These are phyloP conservation scores for Sphenostylis stenocarpa DNA, from an alignment of 306 rosid species.

Conservation along the genomic window DNA sequence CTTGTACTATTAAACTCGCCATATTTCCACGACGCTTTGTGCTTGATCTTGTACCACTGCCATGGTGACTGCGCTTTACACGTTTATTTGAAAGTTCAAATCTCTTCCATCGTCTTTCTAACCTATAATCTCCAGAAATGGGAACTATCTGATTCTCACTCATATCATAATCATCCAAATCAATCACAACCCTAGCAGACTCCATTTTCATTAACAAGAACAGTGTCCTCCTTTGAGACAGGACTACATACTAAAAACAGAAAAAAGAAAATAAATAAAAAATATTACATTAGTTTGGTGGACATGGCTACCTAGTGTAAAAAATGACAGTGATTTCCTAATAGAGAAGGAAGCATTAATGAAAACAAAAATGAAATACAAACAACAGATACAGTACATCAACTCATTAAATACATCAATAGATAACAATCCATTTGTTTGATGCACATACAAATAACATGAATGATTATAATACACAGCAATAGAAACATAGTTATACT, in stretches of 20 bases:
- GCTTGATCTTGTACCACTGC: conserved; percentile 3
- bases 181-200: background rate
- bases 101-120: conserved; percentile 55
- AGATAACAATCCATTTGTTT: background rate
- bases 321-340: too few relatives aligned
- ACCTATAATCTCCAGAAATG: background rate
- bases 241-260: background rate
- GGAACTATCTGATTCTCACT: background rate
- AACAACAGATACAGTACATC: background rate
- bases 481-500: conserved; percentile 4
- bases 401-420: background rate
- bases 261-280: background rate
- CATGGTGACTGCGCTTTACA: background rate
- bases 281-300: background rate
- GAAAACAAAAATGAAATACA: too few relatives aligned
- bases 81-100: conserved; percentile 1
- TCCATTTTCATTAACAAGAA: conserved; percentile 29
- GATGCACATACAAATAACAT: background rate
- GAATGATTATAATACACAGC: background rate
- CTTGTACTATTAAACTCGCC: background rate
- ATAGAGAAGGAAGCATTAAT: too few relatives aligned
- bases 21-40: background rate
- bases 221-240: background rate
- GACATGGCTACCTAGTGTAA: background rate
- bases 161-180: background rate